Evolutionary conservation across 768 basidiomycete species (phyloP).

Genomic region (Serendipita sp.): DNA sequence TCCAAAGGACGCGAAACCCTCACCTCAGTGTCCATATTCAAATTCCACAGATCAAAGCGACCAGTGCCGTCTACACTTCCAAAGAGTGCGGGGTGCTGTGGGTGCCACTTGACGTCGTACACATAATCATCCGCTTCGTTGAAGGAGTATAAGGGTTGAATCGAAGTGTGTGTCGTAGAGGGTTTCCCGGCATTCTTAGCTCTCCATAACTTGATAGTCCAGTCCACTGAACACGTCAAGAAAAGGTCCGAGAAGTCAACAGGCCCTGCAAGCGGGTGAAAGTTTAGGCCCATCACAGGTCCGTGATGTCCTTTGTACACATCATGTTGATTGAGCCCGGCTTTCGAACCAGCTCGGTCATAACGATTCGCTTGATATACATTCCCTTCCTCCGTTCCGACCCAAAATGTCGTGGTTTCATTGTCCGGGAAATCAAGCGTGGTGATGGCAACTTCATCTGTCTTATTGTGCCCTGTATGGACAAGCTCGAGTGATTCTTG

Average conservation of each 20-base stretch:
- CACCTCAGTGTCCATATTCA: slow-evolving; percentile 94
- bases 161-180: slow-evolving; percentile 32
- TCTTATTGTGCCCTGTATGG: slow-evolving; percentile 87
- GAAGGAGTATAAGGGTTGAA: slow-evolving; percentile 80
- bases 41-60: slow-evolving; percentile 92
- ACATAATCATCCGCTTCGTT: slow-evolving; percentile 98
- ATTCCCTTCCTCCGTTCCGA: slow-evolving; percentile 95
- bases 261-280: slow-evolving; percentile 81
- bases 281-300: slow-evolving; percentile 85
- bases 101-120: slow-evolving; percentile 98
- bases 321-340: slow-evolving; percentile 84
- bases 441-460: slow-evolving; percentile 90
- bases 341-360: slow-evolving; percentile 92
- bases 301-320: slow-evolving; percentile 87
- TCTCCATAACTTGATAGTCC: slow-evolving; percentile 97
- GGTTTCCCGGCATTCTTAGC: slow-evolving; percentile 63
- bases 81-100: slow-evolving; percentile 84
- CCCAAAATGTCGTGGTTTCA: slow-evolving; percentile 93
- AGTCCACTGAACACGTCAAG: slow-evolving; percentile 83
- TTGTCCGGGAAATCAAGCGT: slow-evolving; percentile 87
- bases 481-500: slow-evolving; percentile 93
- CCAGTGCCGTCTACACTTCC: slow-evolving; percentile 89
- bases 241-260: slow-evolving; percentile 95
- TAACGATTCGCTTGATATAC: slow-evolving; percentile 94
- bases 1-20: slow-evolving; percentile 15